These are phyloP conservation scores for Sclerotinia minor DNA, from an alignment of 2,329 filamentous ascomycete species.

Conservation along the genomic window DNA sequence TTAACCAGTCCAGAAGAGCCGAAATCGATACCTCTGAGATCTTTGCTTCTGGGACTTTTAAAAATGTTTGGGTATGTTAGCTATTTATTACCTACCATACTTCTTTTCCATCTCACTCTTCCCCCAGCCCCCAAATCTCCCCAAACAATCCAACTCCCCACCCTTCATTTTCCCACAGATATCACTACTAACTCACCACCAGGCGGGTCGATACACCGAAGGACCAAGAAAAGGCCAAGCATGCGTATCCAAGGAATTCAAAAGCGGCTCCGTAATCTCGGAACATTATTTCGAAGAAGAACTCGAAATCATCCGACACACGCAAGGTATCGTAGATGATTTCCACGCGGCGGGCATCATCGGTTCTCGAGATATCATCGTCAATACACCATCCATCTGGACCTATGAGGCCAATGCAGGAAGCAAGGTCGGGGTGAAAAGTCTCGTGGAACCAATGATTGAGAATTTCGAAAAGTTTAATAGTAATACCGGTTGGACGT, in stretches of 20 bases:
- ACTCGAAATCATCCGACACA: background rate
- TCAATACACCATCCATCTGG: slow-evolving; percentile 24
- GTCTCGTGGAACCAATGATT: slow-evolving; percentile 25
- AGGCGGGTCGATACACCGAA: slow-evolving; percentile 9
- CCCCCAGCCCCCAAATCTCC: too few species aligned
- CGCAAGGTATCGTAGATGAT: slow-evolving; percentile 20
- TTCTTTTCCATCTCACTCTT: background rate
- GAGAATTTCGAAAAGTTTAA: slow-evolving; percentile 26
- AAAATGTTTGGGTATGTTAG: slow-evolving; percentile 23
- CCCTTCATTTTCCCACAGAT: too few species aligned
- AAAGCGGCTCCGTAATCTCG: slow-evolving; percentile 20
- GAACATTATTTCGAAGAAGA: slow-evolving; percentile 20
- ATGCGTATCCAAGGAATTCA: slow-evolving; percentile 25
- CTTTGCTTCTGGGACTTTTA: slow-evolving; percentile 24
- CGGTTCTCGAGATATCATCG: background rate
- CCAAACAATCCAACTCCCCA: background rate
- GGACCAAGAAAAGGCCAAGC: background rate
- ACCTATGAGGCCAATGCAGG: background rate
- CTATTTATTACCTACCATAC: background rate
- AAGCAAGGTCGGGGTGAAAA: background rate
- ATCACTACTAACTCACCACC: background rate
- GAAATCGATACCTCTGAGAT: background rate
- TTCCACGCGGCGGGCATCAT: slow-evolving; percentile 16
- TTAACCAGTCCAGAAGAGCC: slow-evolving; percentile 5
- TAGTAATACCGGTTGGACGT: slow-evolving; percentile 22